These are phyloP conservation scores for Mallotus repandus DNA, from an alignment of 441 rosid genomes.

Conservation along the genomic window DNA sequence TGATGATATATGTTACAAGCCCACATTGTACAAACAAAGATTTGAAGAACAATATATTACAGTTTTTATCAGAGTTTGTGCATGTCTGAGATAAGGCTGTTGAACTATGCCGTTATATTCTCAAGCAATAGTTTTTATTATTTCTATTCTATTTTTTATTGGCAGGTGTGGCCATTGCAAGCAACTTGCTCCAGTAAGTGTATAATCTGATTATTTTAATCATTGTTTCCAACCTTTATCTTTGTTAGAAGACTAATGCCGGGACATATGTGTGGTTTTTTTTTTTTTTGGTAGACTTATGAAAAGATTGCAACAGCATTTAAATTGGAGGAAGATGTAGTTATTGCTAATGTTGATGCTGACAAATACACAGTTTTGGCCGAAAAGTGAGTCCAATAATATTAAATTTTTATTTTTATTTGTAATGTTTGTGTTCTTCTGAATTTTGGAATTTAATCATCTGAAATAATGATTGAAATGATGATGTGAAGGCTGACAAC, in stretches of 20 bases:
- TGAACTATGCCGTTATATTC: not conserved
- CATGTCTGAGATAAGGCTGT: not conserved
- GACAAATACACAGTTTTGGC: conserved; percentile 73
- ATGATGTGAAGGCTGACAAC: conserved; percentile 4
- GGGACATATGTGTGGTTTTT: not conserved
- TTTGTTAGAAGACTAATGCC: not conserved
- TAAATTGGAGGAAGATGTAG: conserved; percentile 68
- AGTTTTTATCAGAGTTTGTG: not conserved
- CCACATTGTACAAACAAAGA: not conserved
- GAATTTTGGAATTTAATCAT: not conserved
- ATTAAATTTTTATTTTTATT: not conserved
- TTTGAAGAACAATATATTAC: not conserved
- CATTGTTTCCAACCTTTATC: no score
- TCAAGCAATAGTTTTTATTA: not conserved
- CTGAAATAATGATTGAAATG: not conserved
- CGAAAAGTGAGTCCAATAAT: conserved; percentile 57
- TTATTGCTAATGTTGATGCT: conserved; percentile 87
- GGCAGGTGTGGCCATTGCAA: conserved; percentile 97
- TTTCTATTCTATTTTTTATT: conserved; percentile 5
- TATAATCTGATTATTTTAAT: not conserved
- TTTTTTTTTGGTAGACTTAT: conserved; percentile 44
- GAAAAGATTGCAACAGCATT: conserved; percentile 90
- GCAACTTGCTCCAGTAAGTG: conserved; percentile 89
- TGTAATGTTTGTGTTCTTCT: not conserved
- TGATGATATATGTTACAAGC: not conserved